Conservation (phyloP, 2,329 filamentous ascomycete species). For the Ceratocystis lukuohia region DNA sequence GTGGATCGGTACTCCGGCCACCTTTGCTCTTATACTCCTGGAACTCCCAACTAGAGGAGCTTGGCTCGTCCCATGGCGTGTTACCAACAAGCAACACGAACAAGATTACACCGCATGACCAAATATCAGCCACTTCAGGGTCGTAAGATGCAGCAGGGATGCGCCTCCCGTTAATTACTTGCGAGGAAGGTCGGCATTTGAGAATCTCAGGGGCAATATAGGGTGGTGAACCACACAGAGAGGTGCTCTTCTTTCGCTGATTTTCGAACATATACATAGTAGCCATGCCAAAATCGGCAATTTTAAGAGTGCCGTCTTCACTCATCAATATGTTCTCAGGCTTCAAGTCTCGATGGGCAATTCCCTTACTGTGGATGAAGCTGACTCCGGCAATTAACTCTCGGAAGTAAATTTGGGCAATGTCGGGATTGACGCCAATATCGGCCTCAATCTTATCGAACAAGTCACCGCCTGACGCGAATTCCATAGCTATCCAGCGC, state of each 20-base stretch:
- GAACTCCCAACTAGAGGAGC: constrained; percentile 74
- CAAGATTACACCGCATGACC: constrained; percentile 96
- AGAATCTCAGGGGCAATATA: constrained; percentile 94
- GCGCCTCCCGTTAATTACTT: constrained; percentile 29
- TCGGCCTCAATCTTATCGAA: constrained; percentile 99
- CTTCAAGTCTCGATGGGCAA: constrained; percentile 83
- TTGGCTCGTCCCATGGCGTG: constrained; percentile 94
- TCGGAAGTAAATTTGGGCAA: constrained; percentile 91
- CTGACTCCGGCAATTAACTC: constrained; percentile 82
- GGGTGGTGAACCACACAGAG: constrained; percentile 87
- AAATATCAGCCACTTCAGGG: constrained; percentile 78
- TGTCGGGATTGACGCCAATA: constrained; percentile 82
- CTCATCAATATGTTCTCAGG: constrained; percentile 93
- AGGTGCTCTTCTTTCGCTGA: constrained; percentile 65
- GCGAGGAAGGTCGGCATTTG: constrained; percentile 31
- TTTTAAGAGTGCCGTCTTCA: constrained; percentile 71
- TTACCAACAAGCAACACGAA: constrained; percentile 93
- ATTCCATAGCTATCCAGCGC: constrained; percentile 98
- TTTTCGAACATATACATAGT: constrained; percentile 87
- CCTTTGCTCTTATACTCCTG: constrained; percentile 70
- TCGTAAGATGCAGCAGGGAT: constrained; percentile 42
- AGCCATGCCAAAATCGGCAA: constrained; percentile 93
- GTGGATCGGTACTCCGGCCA: constrained; percentile 68
- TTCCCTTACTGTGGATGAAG: constrained; percentile 92
- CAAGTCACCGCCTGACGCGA: constrained; percentile 84